Percentiles rank a stretch among this genome's conserved stretches.
phyloP scores from a whole-genome alignment of 2,329 filamentous ascomycete species.

The Trichoderma cornu-damae region DNA sequence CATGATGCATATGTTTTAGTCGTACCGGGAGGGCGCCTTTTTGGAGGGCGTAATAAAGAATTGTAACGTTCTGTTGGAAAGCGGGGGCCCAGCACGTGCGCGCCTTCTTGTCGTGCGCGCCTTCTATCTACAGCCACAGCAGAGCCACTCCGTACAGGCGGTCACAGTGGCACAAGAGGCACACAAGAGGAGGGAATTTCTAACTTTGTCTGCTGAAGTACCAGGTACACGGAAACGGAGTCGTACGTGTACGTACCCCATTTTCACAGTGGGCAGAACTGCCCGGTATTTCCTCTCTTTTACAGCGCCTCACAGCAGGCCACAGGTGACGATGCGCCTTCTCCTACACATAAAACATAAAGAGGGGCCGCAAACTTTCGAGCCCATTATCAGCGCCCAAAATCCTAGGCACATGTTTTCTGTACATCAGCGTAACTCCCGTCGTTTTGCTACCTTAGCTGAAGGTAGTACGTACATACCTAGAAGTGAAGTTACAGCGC shows the following conservation, averaged over 20 bases:
- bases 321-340: neutral
- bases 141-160: neutral
- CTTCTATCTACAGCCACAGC: neutral
- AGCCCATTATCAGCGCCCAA: neutral
- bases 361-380: constrained; percentile 3
- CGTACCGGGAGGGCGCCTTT: constrained; percentile 11
- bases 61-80: neutral
- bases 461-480: too few relatives aligned
- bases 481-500: neutral
- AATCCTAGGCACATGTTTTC: neutral
- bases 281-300: neutral
- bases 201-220: too few relatives aligned
- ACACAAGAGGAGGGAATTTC: too few relatives aligned
- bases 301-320: neutral
- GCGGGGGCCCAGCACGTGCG: constrained; percentile 13
- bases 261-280: neutral
- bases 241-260: neutral
- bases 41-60: neutral
- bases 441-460: too few relatives aligned
- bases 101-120: neutral
- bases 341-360: neutral
- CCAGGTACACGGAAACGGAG: neutral
- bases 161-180: neutral
- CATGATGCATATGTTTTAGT: constrained; percentile 2
- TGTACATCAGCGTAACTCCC: neutral